A percentile compares a stretch with the other conserved stretches of the same genome.
These are phyloP conservation scores for Diutina neorugosa DNA, from an alignment of 1,139 yeast species.

Conservation along the genomic window DNA sequence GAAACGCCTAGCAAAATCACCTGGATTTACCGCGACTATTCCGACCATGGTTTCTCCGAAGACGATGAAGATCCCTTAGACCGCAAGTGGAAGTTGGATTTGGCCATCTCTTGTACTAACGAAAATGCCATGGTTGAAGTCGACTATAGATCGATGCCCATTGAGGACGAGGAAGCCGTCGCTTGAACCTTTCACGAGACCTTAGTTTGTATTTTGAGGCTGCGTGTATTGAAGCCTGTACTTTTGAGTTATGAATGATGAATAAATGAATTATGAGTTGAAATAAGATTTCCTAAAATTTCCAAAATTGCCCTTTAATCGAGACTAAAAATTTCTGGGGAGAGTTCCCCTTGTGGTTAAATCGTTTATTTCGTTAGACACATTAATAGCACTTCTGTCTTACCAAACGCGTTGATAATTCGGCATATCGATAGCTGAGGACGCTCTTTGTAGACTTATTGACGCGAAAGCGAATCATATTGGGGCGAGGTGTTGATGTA, in stretches of 20 bases:
- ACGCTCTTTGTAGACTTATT: neutral
- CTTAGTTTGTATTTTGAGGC: neutral
- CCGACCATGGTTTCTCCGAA: constrained; percentile 41
- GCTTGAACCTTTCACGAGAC: neutral
- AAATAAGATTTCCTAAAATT: neutral
- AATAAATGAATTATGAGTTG: neutral
- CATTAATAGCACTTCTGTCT: too few relatives aligned
- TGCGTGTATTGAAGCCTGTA: neutral
- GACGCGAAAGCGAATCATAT: constrained; percentile 31
- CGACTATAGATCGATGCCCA: constrained; percentile 38
- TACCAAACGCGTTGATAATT: too few relatives aligned
- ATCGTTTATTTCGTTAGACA: too few relatives aligned
- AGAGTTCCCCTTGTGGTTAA: too few relatives aligned
- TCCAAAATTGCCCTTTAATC: too few relatives aligned
- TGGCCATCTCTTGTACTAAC: constrained; percentile 46
- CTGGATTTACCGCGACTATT: constrained; percentile 43
- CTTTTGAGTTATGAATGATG: neutral
- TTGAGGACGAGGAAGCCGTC: constrained; percentile 2
- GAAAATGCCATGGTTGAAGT: constrained; percentile 51
- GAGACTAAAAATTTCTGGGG: too few relatives aligned
- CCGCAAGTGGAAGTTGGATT: constrained; percentile 47
- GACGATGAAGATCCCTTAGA: constrained; percentile 32
- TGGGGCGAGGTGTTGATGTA: constrained; percentile 51
- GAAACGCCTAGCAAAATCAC: constrained; percentile 24
- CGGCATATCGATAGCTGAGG: neutral